These are phyloP conservation scores for Lipomyces spencermartinsiae DNA, from an alignment of 805 yeast genomes.

Conservation along the genomic window DNA sequence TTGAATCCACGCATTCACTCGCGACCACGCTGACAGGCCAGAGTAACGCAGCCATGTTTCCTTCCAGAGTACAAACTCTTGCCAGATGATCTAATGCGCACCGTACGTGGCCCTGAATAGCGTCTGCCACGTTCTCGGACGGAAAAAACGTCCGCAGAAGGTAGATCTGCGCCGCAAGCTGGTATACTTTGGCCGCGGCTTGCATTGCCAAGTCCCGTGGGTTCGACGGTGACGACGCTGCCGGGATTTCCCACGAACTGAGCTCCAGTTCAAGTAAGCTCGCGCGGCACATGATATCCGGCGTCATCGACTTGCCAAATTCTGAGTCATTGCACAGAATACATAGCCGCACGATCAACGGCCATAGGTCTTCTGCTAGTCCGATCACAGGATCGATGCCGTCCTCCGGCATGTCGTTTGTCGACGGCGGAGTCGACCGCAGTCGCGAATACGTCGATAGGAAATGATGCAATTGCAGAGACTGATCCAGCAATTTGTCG, in stretches of 20 bases:
- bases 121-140: constrained; percentile 26
- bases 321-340: constrained; percentile 35
- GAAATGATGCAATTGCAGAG: constrained; percentile 33
- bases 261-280: constrained; percentile 34
- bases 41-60: constrained; percentile 37
- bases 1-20: constrained; percentile 34
- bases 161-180: constrained; percentile 36
- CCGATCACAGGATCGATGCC: constrained; percentile 38
- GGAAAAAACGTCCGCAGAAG: constrained; percentile 34
- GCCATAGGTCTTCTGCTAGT: constrained; percentile 36
- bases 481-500: constrained; percentile 25
- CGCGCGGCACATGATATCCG: constrained; percentile 31
- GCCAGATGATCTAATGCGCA: constrained; percentile 34
- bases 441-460: constrained; percentile 31
- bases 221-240: background rate
- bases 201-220: constrained; percentile 33
- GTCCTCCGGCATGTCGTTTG: constrained; percentile 13
- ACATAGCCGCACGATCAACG: constrained; percentile 34
- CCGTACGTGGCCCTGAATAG: constrained; percentile 31
- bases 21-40: constrained; percentile 39
- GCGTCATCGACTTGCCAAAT: constrained; percentile 29
- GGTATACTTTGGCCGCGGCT: constrained; percentile 36
- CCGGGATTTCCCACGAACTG: constrained; percentile 31
- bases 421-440: background rate
- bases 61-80: constrained; percentile 36